These are phyloP conservation scores for Tetrapisispora iriomotensis DNA, from an alignment of 805 yeast genomes.

Conservation along the genomic window DNA sequence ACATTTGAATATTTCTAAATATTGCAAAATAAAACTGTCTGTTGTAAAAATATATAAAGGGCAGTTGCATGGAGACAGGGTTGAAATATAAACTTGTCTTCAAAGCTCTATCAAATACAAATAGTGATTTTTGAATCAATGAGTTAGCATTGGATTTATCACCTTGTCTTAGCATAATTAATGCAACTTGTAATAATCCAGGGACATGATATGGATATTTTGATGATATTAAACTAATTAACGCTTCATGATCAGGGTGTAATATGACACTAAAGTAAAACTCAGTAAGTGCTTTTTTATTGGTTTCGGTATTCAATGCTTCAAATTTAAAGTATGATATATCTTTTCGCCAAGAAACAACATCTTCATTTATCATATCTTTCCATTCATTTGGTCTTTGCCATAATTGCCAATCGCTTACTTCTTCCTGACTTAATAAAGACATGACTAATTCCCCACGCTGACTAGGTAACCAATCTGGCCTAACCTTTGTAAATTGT, in stretches of 20 bases:
- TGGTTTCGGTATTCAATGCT: conserved; percentile 29
- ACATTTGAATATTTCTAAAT: conserved; percentile 57
- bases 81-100: conserved; percentile 50
- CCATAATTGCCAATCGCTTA: conserved; percentile 31
- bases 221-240: conserved; percentile 45
- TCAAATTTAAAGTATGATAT: conserved; percentile 51
- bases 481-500: conserved; percentile 59
- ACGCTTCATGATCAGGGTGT: conserved; percentile 70
- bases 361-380: conserved; percentile 38
- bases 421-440: conserved; percentile 35
- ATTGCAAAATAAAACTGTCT: conserved; percentile 67
- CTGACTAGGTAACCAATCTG: conserved; percentile 70
- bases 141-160: conserved; percentile 61
- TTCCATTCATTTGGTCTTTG: conserved; percentile 38
- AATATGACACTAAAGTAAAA: conserved; percentile 58
- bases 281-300: conserved; percentile 30
- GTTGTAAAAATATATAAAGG: conserved; percentile 65
- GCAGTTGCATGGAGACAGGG: conserved; percentile 50
- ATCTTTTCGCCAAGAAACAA: conserved; percentile 28
- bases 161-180: conserved; percentile 67
- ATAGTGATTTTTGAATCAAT: conserved; percentile 63
- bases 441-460: conserved; percentile 54
- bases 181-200: conserved; percentile 69
- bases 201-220: conserved; percentile 66
- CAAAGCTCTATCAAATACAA: conserved; percentile 69